Evolutionary conservation across 345 rosid species (phyloP), one percentile per base, ranked within the genome.

Genomic region (Passiflora organensis): DNA sequence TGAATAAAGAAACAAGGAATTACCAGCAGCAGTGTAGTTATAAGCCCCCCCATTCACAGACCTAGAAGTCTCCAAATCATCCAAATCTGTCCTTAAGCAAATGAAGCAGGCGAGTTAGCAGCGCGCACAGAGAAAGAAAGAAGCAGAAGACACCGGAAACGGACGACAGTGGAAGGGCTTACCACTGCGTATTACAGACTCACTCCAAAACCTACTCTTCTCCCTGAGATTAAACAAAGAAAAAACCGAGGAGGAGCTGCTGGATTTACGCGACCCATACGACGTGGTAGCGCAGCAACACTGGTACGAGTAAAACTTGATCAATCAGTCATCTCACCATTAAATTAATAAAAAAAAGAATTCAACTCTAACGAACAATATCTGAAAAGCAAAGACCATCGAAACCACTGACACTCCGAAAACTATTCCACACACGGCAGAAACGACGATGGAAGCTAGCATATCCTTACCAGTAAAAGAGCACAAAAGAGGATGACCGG

Each of bases 131-230:
- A 22, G 28, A 15, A 46, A 41, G 5, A 28, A 28, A 28, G 34
- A 8, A 28, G 34, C 34, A 28, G 34, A 28, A 28, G 34, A 8
- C 34, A 28, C 34, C 34, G 34, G 34, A 28, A 28, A 49, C 15
- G 16, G 36, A 42, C 0, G 24, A n/a, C n/a, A n/a, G n/a, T n/a
- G n/a, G n/a, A 52, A 13, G 23, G 10, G 77, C 70, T 96, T 89
- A 16, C 64, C 69, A 38, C 82, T 15, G 32, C 28, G 95, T 43
- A 93, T 72, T 43, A 89, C 89, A 67, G 87, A 62, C 75, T 93
- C 97, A 51, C 86, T 89, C 99, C 99, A 93, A 65, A 82, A 93
- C 69, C 78, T 80, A 77, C 91, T 93, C 76, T 74, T 84, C 19
- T 79, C 95, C 65, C 63, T 86, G 65, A 93, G 89, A 67, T 86